These are phyloP conservation scores for Mortierella sp. DNA, from an alignment of 371 early-diverging fungal species.

Conservation along the genomic window DNA sequence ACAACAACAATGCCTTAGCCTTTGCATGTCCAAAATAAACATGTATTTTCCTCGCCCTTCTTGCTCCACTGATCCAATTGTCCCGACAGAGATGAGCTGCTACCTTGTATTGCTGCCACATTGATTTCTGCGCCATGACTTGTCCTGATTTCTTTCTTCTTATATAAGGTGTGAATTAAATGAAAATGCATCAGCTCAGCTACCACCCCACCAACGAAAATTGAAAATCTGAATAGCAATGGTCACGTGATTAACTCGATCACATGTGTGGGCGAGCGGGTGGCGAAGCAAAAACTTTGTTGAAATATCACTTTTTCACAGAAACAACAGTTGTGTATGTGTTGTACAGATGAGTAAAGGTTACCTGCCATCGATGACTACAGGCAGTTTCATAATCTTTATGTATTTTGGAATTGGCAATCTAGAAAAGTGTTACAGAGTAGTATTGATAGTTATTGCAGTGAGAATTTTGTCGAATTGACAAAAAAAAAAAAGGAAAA, in stretches of 20 bases:
- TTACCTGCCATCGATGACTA: no score
- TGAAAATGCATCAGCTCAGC: not conserved
- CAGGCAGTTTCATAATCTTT: not conserved
- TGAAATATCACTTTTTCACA: no score
- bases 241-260: no score
- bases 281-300: no score
- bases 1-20: no score
- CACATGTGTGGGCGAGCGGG: no score
- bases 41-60: not conserved
- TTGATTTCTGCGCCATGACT: not conserved
- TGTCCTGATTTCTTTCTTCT: not conserved
- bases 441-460: not conserved
- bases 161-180: not conserved
- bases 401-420: not conserved
- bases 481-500: not conserved
- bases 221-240: no score
- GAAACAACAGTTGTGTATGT: no score
- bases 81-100: not conserved
- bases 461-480: no score
- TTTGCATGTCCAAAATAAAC: not conserved
- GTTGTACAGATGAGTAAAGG: no score
- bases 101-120: slow-evolving; percentile 7
- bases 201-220: no score
- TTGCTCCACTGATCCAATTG: not conserved
- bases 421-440: not conserved